Evolutionary conservation across 169 alveolate genomes (phyloP), one percentile per base, ranked within the genome.

Genomic region (Plasmodium gonderi): DNA sequence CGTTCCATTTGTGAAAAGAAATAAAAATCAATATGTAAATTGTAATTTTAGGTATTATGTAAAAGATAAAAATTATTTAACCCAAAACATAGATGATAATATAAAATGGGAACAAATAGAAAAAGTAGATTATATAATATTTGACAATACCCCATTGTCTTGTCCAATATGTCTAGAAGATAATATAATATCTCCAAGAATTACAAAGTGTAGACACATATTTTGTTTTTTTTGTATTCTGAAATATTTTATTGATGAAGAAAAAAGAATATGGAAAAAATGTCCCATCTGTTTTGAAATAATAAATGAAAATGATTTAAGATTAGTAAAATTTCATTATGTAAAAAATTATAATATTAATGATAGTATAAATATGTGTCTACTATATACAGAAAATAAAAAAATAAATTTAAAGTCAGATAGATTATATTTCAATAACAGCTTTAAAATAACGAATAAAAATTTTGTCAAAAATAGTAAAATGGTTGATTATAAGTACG

Each of bases 111-210:
- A 80, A 20, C 74, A 54, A 44, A 91, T 93, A 14, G 96, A 93
- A 49, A 60, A 91, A 67, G 96, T 93, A 14, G 96, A 93, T 80
- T 82, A 91, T 23, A 76, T 93, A 33, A 89, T 75, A 7, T 92
- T 67, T 72, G 96, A 93, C 40, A 87, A 93, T 60, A 93, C 89
- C n/a, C 79, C 67, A n/a, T 79, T 93, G 29, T 31, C 95, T 1
- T 93, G 96, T 67, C 96, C 96, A 14, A 93, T 93, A 42, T 93
- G 96, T 80, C 91, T 93, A 20, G 96, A 93, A 76, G 81, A 93
- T 47, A 81, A 92, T 60, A 90, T 93, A 1, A 82, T 82, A 7
- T 90, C 93, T 0, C 96, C 96, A 33, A 82, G 95, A 36, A 91
- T 93, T 20, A 83, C 96, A 1, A 81, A 93, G 12, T 93, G 96